A percentile compares a stretch with the other conserved stretches of the same genome.
These are phyloP conservation scores for Corchorus olitorius DNA, from an alignment of 345 rosid genomes.

Conservation along the genomic window DNA sequence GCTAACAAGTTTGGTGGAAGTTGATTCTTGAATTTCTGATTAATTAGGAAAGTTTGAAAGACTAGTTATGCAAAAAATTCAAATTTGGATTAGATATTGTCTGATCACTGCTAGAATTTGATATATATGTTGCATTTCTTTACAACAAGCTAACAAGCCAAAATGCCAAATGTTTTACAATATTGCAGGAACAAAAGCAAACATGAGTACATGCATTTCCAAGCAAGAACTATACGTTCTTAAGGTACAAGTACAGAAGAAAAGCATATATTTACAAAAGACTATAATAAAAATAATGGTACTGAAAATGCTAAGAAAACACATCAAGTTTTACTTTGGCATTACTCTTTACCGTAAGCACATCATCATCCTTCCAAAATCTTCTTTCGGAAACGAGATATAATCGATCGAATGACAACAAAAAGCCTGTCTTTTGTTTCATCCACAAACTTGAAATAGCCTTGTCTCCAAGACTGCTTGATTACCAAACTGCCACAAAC, in stretches of 20 bases:
- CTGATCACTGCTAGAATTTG: too few species aligned
- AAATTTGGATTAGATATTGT: too few species aligned
- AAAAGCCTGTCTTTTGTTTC: constrained; percentile 1
- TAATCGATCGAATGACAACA: neutral
- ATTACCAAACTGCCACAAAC: constrained; percentile 18
- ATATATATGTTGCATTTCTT: too few species aligned
- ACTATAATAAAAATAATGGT: too few species aligned
- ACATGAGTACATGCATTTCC: too few species aligned
- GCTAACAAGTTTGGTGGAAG: neutral
- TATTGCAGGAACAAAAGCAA: too few species aligned
- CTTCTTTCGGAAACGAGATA: neutral
- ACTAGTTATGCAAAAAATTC: too few species aligned
- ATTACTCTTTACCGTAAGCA: neutral
- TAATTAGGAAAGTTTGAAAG: neutral
- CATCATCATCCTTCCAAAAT: neutral
- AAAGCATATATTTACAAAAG: too few species aligned
- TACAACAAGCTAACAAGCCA: too few species aligned
- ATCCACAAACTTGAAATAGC: constrained; percentile 1
- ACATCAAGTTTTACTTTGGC: neutral
- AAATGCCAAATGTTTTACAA: too few species aligned
- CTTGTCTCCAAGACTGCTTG: neutral
- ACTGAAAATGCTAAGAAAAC: neutral
- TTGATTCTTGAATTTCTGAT: neutral
- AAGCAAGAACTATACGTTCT: too few species aligned
- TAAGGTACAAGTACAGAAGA: too few species aligned